Conservation (phyloP, 2,329 filamentous ascomycete species). For the Fusarium domesticum region DNA sequence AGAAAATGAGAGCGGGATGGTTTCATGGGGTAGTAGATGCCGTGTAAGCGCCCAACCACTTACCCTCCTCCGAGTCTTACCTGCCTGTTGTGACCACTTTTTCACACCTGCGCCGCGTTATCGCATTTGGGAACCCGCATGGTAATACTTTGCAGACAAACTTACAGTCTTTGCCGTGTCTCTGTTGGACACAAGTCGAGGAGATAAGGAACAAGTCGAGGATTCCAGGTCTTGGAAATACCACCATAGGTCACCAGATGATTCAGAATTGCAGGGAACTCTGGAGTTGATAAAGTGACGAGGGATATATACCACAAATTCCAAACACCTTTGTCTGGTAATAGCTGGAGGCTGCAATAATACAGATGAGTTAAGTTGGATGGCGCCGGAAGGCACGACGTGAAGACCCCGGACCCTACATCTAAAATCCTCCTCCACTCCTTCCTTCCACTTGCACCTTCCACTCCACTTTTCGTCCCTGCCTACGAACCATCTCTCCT, state of each 20-base stretch:
- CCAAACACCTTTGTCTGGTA: no score
- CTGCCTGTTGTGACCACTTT: background rate
- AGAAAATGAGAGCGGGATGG: background rate
- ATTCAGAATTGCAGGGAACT: no score
- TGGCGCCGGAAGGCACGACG: background rate
- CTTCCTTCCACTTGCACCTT: background rate
- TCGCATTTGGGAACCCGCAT: background rate
- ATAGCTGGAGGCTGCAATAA: no score
- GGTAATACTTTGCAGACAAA: no score
- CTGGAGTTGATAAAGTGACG: no score
- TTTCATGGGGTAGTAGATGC: background rate
- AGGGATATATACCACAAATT: no score
- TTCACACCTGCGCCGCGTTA: background rate
- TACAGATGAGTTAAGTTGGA: no score
- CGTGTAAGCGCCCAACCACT: background rate
- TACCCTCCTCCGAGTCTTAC: background rate
- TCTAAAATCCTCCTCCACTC: background rate
- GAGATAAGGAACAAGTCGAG: no score
- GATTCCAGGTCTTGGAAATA: no score
- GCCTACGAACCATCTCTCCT: background rate
- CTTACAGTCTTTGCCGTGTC: no score
- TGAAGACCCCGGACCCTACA: background rate
- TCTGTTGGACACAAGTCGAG: no score
- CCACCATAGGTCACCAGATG: no score
- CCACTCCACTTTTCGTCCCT: background rate